Evolutionary conservation across 2,329 filamentous ascomycete genomes (phyloP), one percentile per base, ranked within the genome.

Genomic region (Zelopaecilomyces penicillatus): DNA sequence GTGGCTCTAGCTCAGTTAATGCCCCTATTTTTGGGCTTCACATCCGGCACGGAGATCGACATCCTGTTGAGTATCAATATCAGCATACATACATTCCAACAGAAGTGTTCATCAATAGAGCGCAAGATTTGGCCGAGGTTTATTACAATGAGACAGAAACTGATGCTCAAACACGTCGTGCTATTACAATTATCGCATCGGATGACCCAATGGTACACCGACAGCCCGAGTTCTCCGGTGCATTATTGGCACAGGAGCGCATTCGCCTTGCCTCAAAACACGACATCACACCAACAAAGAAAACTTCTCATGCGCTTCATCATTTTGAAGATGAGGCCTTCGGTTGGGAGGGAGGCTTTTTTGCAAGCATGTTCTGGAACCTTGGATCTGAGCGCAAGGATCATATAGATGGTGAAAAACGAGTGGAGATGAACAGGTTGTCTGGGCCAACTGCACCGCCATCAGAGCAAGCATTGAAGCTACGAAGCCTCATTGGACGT

Each of bases 301-400:
- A 64, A 3, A 65, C 78, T 48, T 65, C 65, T 27, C 65, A 67
- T 8, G 67, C 74, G 5, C 78, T 84, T 58, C 74, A 75, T 52
- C 78, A 76, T 54, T 87, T 85, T 59, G 74, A 85, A 32, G 85
- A 89, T 47, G 83, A 89, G 58, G 77, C 82, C 2, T 81, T 87
- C 35, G 88, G 87, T 30, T 94, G 87, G 87, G 87, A 94, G 61
- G 87, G 88, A 12, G 88, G 88, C 1, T 95, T 94, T 69, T 94
- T 85, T 64, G 75, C 77, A 10, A 76, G 80, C 55, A 82, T 93
- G 65, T 94, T 94, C 64, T 90, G 85, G 79, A 83, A 81, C 41
- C 70, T 94, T 1, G 88, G 85, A 4, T 38, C 63, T 51, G 45
- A 70, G 62, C 56, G 68, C 63, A 64, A 58, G 50, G 65, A 65